phyloP scores from a whole-genome alignment of 345 rosid genomes.

The Aegle marmelos region DNA sequence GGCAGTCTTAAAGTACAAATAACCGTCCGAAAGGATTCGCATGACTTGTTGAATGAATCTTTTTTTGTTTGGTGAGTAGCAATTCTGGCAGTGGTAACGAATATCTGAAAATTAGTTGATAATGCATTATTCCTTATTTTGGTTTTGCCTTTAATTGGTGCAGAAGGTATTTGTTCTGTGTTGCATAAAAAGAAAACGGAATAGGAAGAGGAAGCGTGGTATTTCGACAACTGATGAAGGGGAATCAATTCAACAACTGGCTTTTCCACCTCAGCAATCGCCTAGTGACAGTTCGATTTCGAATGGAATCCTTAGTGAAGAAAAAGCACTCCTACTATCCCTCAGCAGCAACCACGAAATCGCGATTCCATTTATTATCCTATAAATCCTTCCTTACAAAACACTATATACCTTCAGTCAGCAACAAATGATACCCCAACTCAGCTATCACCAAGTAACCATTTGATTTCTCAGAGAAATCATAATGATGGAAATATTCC shows the following conservation, averaged over 20 bases:
- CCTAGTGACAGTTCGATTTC: too few relatives aligned
- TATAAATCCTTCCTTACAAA: too few relatives aligned
- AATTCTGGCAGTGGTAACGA: neutral
- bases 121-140: neutral
- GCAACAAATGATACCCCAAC: too few relatives aligned
- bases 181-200: neutral
- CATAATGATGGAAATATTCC: neutral
- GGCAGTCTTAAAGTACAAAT: neutral
- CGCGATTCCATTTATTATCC: neutral
- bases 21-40: neutral
- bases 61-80: neutral
- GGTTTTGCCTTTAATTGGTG: neutral
- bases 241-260: too few relatives aligned
- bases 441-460: too few relatives aligned
- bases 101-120: neutral
- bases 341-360: neutral
- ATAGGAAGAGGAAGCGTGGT: too few relatives aligned
- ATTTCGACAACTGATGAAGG: too few relatives aligned
- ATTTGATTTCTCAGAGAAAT: neutral
- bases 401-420: too few relatives aligned
- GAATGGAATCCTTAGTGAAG: too few relatives aligned
- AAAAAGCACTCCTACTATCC: too few relatives aligned
- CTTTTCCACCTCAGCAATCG: too few relatives aligned
- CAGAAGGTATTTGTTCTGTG: conserved; percentile 2
- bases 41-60: neutral